A percentile compares a stretch with the other conserved stretches of the same genome.
Conservation (phyloP, 139 green algal genomes). For the Chlorella sp. region DNA sequence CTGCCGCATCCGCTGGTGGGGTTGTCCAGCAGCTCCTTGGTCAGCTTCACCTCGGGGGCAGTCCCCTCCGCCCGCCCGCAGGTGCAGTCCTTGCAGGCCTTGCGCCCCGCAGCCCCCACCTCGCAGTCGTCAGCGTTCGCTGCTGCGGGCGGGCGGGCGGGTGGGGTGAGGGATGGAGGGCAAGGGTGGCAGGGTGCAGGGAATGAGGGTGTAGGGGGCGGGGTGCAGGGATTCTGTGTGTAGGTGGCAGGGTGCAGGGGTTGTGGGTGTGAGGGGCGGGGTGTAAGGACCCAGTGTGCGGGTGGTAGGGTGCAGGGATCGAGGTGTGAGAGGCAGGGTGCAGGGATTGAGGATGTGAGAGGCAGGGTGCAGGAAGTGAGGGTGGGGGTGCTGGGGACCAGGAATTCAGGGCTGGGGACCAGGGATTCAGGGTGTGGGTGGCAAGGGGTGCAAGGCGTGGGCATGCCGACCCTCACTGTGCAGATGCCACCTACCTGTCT, state of each 20-base stretch:
- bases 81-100: slow-evolving; percentile 97
- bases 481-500: too few relatives aligned
- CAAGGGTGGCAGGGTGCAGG: background rate
- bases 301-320: too few relatives aligned
- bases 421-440: too few relatives aligned
- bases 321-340: too few relatives aligned
- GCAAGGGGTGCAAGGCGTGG: too few relatives aligned
- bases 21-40: slow-evolving; percentile 93
- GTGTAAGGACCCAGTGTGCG: too few relatives aligned
- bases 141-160: background rate
- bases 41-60: slow-evolving; percentile 62
- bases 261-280: too few relatives aligned
- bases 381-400: too few relatives aligned
- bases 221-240: background rate
- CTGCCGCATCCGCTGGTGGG: slow-evolving; percentile 90
- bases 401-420: too few relatives aligned
- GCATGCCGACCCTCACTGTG: too few relatives aligned
- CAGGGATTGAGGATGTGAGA: background rate
- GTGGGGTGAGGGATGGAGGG: background rate
- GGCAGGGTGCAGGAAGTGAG: background rate
- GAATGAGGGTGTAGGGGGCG: too few relatives aligned
- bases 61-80: slow-evolving; percentile 89
- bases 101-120: slow-evolving; percentile 63
- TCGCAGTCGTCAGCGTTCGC: slow-evolving; percentile 68
- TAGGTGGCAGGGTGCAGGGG: background rate